Conservation (phyloP, 495 filamentous ascomycete genomes). For the Filosporella fistucella region DNA sequence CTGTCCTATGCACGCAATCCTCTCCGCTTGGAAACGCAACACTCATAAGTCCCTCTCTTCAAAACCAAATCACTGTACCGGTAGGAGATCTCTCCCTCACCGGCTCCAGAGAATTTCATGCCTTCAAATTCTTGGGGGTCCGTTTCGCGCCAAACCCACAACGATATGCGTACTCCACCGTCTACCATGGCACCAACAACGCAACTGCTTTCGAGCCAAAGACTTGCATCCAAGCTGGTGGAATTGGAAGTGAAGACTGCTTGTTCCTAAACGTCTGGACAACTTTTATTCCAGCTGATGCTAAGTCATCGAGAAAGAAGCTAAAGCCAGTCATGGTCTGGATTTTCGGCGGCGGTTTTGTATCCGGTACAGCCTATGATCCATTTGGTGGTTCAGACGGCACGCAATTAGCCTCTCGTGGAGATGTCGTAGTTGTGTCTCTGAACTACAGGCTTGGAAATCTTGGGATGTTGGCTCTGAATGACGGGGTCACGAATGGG, state of each 20-base stretch:
- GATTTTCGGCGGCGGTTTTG: constrained; percentile 56
- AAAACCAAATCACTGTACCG: not conserved
- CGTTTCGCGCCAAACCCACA: constrained; percentile 29
- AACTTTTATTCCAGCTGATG: constrained; percentile 33
- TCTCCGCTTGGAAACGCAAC: not conserved
- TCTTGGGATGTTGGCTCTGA: constrained; percentile 27
- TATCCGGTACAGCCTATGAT: constrained; percentile 37
- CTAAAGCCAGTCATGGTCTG: constrained; percentile 49
- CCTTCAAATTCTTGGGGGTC: constrained; percentile 34
- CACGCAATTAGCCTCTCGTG: constrained; percentile 28
- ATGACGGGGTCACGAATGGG: constrained; percentile 29
- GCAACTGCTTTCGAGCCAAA: constrained; percentile 9
- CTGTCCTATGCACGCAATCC: not conserved
- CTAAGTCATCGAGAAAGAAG: constrained; percentile 23
- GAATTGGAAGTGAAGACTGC: constrained; percentile 40
- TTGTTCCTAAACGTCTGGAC: constrained; percentile 38
- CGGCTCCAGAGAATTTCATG: constrained; percentile 34
- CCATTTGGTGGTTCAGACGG: constrained; percentile 39
- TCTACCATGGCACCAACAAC: not conserved
- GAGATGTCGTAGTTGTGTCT: constrained; percentile 54
- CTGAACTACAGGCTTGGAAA: constrained; percentile 29
- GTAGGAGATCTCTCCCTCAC: constrained; percentile 21
- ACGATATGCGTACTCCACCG: constrained; percentile 26
- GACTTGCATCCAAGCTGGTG: constrained; percentile 28
- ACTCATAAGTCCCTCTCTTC: not conserved